Evolutionary conservation across 1,284 basidiomycete genomes (phyloP).

Genomic region (Cutaneotrichosporon spelunceum): DNA sequence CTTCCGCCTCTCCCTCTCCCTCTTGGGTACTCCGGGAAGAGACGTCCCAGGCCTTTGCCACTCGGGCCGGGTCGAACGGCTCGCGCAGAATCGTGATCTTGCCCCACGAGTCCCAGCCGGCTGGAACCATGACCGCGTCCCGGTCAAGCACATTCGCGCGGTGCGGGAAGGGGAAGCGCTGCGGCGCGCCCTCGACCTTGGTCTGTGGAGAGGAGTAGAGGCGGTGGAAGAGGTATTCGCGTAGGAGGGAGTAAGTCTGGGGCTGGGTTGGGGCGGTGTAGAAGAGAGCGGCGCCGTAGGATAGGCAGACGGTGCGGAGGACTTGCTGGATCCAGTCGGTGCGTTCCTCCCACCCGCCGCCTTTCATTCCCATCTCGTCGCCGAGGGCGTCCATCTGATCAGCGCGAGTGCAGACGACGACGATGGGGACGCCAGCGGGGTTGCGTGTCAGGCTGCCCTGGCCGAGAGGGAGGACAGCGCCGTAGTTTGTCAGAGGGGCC

Average conservation of each 20-base stretch:
- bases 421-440: constrained; percentile 74
- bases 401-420: constrained; percentile 87
- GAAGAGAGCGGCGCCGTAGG: constrained; percentile 89
- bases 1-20: constrained; percentile 48
- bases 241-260: constrained; percentile 69
- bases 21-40: constrained; percentile 16
- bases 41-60: constrained; percentile 78
- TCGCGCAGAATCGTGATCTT: constrained; percentile 90
- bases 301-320: constrained; percentile 82
- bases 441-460: constrained; percentile 78
- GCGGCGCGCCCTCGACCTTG: constrained; percentile 50
- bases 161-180: constrained; percentile 76
- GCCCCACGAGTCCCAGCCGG: constrained; percentile 97
- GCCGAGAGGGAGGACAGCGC: constrained; percentile 65
- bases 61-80: constrained; percentile 77
- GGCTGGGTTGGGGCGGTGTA: constrained; percentile 79
- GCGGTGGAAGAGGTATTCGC: constrained; percentile 82
- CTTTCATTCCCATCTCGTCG: constrained; percentile 60
- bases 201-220: constrained; percentile 62
- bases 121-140: constrained; percentile 84
- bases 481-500: constrained; percentile 23
- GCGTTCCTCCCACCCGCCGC: constrained; percentile 85
- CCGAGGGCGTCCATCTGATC: constrained; percentile 76
- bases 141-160: constrained; percentile 89
- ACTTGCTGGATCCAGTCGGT: constrained; percentile 95